Conservation (phyloP, 2,329 filamentous ascomycete genomes). For the Colletotrichum viniferum region DNA sequence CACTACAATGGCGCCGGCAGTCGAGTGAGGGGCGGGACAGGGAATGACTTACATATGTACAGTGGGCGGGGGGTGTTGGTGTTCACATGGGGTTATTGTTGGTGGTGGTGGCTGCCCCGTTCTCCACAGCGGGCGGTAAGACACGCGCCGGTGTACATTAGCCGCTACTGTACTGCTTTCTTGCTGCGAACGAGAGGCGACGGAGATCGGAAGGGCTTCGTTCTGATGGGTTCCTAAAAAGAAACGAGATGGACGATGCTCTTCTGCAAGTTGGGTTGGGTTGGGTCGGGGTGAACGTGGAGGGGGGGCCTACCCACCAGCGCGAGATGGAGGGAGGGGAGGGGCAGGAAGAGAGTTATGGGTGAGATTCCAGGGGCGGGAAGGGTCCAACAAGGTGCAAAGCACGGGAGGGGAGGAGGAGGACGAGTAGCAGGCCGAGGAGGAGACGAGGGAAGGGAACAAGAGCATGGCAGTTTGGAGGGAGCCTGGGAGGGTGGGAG, state of each 20-base stretch:
- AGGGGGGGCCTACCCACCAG: background rate
- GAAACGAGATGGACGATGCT: slow-evolving; percentile 18
- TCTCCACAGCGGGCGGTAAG: slow-evolving; percentile 19
- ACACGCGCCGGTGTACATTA: slow-evolving; percentile 11
- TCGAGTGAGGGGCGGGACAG: background rate
- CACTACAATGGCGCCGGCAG: background rate
- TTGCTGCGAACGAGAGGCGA: slow-evolving; percentile 1
- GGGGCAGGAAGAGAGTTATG: background rate
- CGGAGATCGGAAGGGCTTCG: slow-evolving; percentile 1
- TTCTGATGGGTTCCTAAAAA: background rate
- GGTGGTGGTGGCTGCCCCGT: background rate
- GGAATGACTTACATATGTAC: slow-evolving; percentile 23
- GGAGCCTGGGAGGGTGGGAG: background rate
- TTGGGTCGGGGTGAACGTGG: background rate
- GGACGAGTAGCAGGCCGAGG: background rate
- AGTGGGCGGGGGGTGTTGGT: background rate
- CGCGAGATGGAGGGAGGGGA: slow-evolving; percentile 14
- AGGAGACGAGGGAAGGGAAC: background rate
- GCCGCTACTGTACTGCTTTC: background rate
- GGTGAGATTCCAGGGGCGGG: background rate
- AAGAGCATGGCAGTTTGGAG: background rate
- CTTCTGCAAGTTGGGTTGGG: slow-evolving; percentile 10
- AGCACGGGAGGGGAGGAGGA: background rate
- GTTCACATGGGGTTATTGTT: background rate
- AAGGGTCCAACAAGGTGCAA: background rate